These are phyloP conservation scores for Fusarium buharicum DNA, from an alignment of 2,329 filamentous ascomycete genomes.

Conservation along the genomic window DNA sequence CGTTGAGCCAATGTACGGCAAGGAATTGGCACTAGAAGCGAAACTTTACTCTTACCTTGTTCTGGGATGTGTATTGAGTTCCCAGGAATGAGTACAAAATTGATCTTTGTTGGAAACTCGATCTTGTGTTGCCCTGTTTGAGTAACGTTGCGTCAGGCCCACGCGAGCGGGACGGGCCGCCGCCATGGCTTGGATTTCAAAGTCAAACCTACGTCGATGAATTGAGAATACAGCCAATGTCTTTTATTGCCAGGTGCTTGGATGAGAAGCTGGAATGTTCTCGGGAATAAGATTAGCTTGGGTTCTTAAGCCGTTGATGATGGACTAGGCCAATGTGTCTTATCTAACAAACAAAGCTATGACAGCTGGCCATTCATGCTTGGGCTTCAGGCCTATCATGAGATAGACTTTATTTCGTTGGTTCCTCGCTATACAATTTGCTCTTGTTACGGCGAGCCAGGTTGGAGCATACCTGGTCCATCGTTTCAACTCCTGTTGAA, in stretches of 20 bases:
- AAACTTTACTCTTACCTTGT: slow-evolving; percentile 37
- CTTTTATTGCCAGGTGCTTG: not conserved
- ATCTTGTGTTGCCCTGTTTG: slow-evolving; percentile 6
- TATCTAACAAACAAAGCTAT: not conserved
- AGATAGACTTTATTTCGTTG: too few species aligned
- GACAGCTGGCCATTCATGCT: too few species aligned
- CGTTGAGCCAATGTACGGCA: slow-evolving; percentile 29
- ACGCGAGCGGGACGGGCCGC: slow-evolving; percentile 27
- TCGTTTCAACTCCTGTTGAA: too few species aligned
- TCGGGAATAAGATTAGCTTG: not conserved
- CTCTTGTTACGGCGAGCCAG: too few species aligned
- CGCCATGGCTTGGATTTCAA: slow-evolving; percentile 12
- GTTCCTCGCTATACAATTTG: too few species aligned
- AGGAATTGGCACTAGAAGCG: slow-evolving; percentile 42
- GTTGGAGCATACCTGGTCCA: too few species aligned
- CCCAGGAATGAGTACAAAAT: slow-evolving; percentile 28
- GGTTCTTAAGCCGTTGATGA: not conserved
- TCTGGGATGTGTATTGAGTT: slow-evolving; percentile 26
- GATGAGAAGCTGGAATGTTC: not conserved
- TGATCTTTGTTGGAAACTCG: slow-evolving; percentile 35
- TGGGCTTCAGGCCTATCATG: too few species aligned
- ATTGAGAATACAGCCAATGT: not conserved
- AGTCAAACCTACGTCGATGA: slow-evolving; percentile 1
- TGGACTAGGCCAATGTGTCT: not conserved
- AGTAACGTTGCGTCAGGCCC: not conserved